A percentile compares a stretch with the other conserved stretches of the same genome.
These are phyloP conservation scores for Globisporangium heterothallicum DNA, from an alignment of 352 stramenopile genomes.

Conservation along the genomic window DNA sequence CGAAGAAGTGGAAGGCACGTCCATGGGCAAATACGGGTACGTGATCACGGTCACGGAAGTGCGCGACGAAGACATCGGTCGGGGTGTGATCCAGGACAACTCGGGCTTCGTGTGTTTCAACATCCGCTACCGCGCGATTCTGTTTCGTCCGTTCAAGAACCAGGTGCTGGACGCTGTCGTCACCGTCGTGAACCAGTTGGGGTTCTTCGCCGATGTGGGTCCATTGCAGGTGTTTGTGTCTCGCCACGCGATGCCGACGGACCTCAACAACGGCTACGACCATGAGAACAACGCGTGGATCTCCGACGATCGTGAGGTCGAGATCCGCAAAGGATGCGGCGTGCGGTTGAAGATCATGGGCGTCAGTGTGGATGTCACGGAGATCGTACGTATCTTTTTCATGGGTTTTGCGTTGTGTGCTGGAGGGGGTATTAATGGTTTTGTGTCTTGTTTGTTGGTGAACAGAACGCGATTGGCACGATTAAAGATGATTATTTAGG, in stretches of 20 bases:
- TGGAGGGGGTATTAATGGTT: constrained; percentile 3
- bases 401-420: neutral
- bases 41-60: constrained; percentile 97
- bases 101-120: constrained; percentile 96
- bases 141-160: constrained; percentile 97
- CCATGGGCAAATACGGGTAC: constrained; percentile 95
- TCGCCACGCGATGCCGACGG: constrained; percentile 92
- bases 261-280: constrained; percentile 94
- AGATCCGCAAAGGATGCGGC: constrained; percentile 94
- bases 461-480: constrained; percentile 93
- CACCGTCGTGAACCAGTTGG: constrained; percentile 94
- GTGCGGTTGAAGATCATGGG: constrained; percentile 97
- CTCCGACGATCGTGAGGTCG: constrained; percentile 94
- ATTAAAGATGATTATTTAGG: constrained; percentile 99
- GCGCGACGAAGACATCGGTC: constrained; percentile 94
- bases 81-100: constrained; percentile 97
- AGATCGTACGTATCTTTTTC: constrained; percentile 81
- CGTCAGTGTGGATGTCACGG: constrained; percentile 94
- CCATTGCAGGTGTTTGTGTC: constrained; percentile 97
- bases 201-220: constrained; percentile 96
- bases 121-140: constrained; percentile 94
- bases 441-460: constrained; percentile 5
- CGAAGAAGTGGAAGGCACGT: constrained; percentile 95
- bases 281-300: constrained; percentile 97
- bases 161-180: constrained; percentile 97